Evolutionary conservation across 352 stramenopile genomes (phyloP).

Genomic region (Phytopythium litorale): DNA sequence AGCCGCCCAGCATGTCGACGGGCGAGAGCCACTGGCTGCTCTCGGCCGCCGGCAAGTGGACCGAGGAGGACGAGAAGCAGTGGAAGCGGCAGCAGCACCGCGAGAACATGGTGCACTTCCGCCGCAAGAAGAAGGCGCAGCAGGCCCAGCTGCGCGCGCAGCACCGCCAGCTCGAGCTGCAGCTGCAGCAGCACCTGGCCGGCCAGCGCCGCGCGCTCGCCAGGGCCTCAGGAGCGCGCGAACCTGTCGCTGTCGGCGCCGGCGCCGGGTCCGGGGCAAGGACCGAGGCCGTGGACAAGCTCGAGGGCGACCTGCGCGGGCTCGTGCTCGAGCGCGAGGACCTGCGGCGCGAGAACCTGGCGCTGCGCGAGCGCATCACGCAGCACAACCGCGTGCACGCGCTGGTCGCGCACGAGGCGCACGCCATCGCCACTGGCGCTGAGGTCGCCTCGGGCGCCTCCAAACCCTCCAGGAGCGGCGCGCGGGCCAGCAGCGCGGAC

Average conservation of each 20-base stretch:
- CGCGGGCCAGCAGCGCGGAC: neutral
- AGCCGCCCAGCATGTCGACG: slow-evolving; percentile 17
- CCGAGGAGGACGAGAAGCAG: slow-evolving; percentile 42
- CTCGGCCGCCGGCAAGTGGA: slow-evolving; percentile 37
- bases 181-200: slow-evolving; percentile 29
- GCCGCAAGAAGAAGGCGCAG: slow-evolving; percentile 46
- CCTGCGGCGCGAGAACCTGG: slow-evolving; percentile 35
- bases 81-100: slow-evolving; percentile 47
- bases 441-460: too few relatives aligned
- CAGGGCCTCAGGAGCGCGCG: slow-evolving; percentile 8
- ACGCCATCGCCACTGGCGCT: neutral
- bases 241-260: neutral
- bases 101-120: slow-evolving; percentile 51
- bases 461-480: neutral
- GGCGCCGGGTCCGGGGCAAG: neutral
- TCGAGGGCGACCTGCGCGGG: slow-evolving; percentile 15
- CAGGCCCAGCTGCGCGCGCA: slow-evolving; percentile 30
- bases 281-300: slow-evolving; percentile 5
- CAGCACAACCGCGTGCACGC: slow-evolving; percentile 19
- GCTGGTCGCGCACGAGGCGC: slow-evolving; percentile 7
- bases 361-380: slow-evolving; percentile 20
- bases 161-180: slow-evolving; percentile 31
- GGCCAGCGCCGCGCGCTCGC: slow-evolving; percentile 27
- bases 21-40: slow-evolving; percentile 41
- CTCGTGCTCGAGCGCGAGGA: slow-evolving; percentile 35